These are phyloP conservation scores for Deakozyma indianensis DNA, from an alignment of 805 yeast species.

Conservation along the genomic window DNA sequence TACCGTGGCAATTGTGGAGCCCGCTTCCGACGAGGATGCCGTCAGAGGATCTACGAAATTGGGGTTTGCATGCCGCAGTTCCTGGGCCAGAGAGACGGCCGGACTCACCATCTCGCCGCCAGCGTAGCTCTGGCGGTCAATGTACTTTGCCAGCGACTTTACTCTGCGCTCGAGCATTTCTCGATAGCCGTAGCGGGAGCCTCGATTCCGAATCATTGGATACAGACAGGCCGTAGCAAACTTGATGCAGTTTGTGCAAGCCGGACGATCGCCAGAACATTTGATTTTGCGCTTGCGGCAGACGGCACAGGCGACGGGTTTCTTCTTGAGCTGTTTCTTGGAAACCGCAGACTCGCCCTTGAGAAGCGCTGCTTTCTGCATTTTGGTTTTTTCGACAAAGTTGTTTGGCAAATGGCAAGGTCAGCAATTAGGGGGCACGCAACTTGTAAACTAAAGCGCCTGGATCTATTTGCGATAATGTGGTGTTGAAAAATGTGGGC, in stretches of 20 bases:
- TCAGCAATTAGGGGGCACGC: no score
- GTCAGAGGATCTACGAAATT: background rate
- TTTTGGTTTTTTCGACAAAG: background rate
- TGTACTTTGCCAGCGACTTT: slow-evolving; percentile 8
- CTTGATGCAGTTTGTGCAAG: slow-evolving; percentile 21
- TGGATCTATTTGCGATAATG: no score
- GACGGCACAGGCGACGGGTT: slow-evolving; percentile 21
- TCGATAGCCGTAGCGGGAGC: slow-evolving; percentile 22
- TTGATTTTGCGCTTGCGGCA: slow-evolving; percentile 24
- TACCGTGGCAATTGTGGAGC: background rate
- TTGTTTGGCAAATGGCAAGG: no score
- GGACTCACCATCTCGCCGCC: background rate
- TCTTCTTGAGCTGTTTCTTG: slow-evolving; percentile 8
- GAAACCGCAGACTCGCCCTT: background rate
- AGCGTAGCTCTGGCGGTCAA: slow-evolving; percentile 1
- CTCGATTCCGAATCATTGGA: slow-evolving; percentile 22
- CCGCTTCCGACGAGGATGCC: background rate
- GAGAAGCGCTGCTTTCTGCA: background rate
- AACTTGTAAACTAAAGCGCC: no score
- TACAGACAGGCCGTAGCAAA: slow-evolving; percentile 20
- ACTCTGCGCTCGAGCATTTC: slow-evolving; percentile 17
- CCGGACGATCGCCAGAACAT: slow-evolving; percentile 24
- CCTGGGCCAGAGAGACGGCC: background rate
- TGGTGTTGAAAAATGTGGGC: no score
- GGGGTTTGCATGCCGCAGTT: background rate